Conservation (phyloP, 805 yeast genomes). For the Zygosaccharomyces gambellarensis region DNA sequence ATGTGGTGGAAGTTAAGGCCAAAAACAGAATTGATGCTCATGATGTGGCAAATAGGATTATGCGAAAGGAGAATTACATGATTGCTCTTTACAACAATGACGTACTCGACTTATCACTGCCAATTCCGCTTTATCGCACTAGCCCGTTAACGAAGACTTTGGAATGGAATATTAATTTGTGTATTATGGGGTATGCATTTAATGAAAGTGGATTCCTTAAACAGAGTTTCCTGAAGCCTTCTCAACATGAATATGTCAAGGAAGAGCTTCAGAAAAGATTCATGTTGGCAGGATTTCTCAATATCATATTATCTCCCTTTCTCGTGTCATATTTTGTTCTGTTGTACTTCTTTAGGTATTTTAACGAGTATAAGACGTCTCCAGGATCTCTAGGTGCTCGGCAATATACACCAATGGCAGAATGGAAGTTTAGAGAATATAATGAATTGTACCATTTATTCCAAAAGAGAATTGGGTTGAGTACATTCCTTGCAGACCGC, state of each 20-base stretch:
- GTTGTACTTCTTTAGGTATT: conserved; percentile 82
- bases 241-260: conserved; percentile 60
- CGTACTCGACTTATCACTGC: conserved; percentile 61
- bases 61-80: conserved; percentile 92
- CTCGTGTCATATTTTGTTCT: conserved; percentile 77
- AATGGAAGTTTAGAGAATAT: conserved; percentile 91
- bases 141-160: conserved; percentile 70
- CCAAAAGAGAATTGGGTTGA: conserved; percentile 67
- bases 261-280: conserved; percentile 74
- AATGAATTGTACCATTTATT: conserved; percentile 91
- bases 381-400: conserved; percentile 80
- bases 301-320: conserved; percentile 78
- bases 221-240: conserved; percentile 62
- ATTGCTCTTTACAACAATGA: conserved; percentile 83
- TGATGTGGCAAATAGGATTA: conserved; percentile 88
- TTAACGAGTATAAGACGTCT: conserved; percentile 84
- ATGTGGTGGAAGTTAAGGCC: conserved; percentile 55
- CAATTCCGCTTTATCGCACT: conserved; percentile 42
- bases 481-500: conserved; percentile 72
- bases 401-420: conserved; percentile 90
- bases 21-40: conserved; percentile 83
- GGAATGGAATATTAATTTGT: conserved; percentile 90
- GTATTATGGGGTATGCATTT: conserved; percentile 82
- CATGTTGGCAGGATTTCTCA: conserved; percentile 80
- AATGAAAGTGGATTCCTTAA: conserved; percentile 79